Conservation (phyloP, 2,329 filamentous ascomycete species). For the Diaporthe caulivora region DNA sequence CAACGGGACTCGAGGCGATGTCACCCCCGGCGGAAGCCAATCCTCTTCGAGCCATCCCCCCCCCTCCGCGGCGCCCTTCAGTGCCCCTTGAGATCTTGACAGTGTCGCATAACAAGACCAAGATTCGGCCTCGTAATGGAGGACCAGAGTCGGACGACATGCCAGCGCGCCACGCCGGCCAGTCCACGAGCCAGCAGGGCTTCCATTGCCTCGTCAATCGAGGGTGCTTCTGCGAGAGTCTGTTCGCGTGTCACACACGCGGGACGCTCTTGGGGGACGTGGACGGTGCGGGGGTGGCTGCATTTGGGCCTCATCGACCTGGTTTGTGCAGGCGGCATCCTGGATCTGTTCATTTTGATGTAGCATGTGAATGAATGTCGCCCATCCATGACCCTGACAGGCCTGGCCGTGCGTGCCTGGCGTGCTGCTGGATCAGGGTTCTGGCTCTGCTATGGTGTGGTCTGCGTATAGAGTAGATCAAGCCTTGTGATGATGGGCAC, state of each 20-base stretch:
- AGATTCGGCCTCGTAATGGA: conserved; percentile 27
- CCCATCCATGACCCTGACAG: neutral
- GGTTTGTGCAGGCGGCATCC: conserved; percentile 9
- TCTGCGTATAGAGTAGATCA: neutral
- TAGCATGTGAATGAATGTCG: conserved; percentile 30
- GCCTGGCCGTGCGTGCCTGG: neutral
- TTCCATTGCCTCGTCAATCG: conserved; percentile 10
- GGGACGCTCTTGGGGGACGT: neutral
- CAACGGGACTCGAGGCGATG: conserved; percentile 16
- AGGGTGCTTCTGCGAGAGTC: conserved; percentile 6
- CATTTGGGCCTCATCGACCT: conserved; percentile 11
- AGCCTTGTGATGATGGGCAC: conserved; percentile 8
- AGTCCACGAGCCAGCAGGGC: neutral
- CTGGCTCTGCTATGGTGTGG: neutral
- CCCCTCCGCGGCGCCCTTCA: neutral
- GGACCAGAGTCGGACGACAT: conserved; percentile 11
- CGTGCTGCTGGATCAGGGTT: neutral
- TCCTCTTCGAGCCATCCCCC: conserved; percentile 3
- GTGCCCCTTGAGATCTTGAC: neutral
- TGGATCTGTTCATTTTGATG: neutral
- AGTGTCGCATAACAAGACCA: conserved; percentile 11
- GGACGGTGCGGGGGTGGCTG: conserved; percentile 26
- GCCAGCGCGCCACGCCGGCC: neutral
- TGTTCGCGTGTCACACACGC: conserved; percentile 22
- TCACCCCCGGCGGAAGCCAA: conserved; percentile 26